Percentiles rank a stretch among this genome's conserved stretches.
Conservation (phyloP, 148 eudicot genomes). For the Chenopodium formosanum region DNA sequence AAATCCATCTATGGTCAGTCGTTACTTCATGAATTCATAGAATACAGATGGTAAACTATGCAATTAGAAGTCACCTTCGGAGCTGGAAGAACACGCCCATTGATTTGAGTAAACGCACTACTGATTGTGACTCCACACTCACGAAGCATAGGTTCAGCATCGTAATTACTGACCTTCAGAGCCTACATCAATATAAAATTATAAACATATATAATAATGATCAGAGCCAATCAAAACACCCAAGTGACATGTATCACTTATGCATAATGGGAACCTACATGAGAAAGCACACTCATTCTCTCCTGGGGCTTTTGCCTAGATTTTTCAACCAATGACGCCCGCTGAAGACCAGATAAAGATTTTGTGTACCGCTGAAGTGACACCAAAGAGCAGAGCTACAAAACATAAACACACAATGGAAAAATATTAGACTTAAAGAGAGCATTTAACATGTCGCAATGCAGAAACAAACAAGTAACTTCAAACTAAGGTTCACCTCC, state of each 20-base stretch:
- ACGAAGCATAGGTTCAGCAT: constrained; percentile 75
- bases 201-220: background rate
- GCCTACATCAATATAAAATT: constrained; percentile 45
- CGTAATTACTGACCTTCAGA: constrained; percentile 71
- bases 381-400: constrained; percentile 76
- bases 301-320: constrained; percentile 93
- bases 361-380: constrained; percentile 91
- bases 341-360: constrained; percentile 58
- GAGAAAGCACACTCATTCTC: constrained; percentile 68
- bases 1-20: background rate
- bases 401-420: constrained; percentile 2
- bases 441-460: background rate
- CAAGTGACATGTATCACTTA: background rate
- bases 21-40: background rate
- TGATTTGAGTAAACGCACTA: constrained; percentile 61
- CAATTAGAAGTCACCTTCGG: constrained; percentile 53
- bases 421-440: background rate
- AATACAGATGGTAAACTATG: background rate
- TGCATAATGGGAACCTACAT: constrained; percentile 39
- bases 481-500: constrained; percentile 46
- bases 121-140: constrained; percentile 80
- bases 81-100: constrained; percentile 79
- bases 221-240: background rate
- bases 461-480: background rate
- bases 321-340: constrained; percentile 86